These are phyloP conservation scores for Silybum marianum DNA, from an alignment of 129 eudicot genomes.

Conservation along the genomic window DNA sequence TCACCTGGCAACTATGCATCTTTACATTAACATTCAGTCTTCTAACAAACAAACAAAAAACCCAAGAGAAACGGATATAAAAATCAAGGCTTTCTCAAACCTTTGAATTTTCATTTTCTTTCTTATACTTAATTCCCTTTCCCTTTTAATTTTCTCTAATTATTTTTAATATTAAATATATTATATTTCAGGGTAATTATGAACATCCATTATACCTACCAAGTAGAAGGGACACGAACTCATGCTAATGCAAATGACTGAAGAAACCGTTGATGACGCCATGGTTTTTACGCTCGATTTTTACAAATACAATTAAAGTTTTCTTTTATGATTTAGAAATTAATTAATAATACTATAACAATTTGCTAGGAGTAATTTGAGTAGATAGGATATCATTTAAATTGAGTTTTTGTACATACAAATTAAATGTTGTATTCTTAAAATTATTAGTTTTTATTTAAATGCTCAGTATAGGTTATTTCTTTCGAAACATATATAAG, in stretches of 20 bases:
- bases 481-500: no score
- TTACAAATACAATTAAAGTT: not conserved
- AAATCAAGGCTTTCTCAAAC: not conserved
- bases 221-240: not conserved
- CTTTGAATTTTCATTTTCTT: no score
- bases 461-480: not conserved
- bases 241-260: not conserved
- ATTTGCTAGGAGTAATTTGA: not conserved
- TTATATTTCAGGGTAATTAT: slow-evolving; percentile 23
- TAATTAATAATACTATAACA: no score
- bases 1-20: slow-evolving; percentile 20
- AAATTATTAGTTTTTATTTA: no score
- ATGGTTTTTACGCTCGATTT: not conserved
- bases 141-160: not conserved
- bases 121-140: not conserved
- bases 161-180: not conserved
- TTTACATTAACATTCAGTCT: not conserved
- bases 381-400: not conserved
- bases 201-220: not conserved
- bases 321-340: no score
- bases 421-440: not conserved
- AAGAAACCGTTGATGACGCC: not conserved
- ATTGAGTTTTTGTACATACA: not conserved
- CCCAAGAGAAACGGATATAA: not conserved
- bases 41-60: not conserved